phyloP scores from a whole-genome alignment of 495 filamentous ascomycete genomes.

The Neurospora hispaniola region DNA sequence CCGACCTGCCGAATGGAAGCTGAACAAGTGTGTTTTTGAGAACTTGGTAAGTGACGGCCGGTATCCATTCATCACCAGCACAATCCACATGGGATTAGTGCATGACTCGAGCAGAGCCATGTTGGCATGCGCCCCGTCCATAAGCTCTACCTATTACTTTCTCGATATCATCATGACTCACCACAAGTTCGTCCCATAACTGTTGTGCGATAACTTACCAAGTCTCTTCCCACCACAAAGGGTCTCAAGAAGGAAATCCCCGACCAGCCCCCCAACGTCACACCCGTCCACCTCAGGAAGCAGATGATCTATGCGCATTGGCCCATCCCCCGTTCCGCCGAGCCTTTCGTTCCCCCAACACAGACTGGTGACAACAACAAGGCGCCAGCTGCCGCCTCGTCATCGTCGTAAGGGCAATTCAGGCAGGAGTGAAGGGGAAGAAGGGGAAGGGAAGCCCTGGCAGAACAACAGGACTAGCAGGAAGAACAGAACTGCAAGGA shows the following conservation, averaged over 20 bases:
- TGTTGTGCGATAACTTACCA: not conserved
- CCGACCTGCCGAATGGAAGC: slow-evolving; percentile 60
- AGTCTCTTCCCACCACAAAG: slow-evolving; percentile 30
- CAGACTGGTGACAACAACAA: not conserved
- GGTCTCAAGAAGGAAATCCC: slow-evolving; percentile 87
- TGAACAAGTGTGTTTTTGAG: slow-evolving; percentile 90
- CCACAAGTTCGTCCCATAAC: not conserved
- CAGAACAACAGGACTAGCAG: slow-evolving; percentile 6
- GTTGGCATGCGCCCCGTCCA: not conserved
- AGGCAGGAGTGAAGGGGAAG: not conserved
- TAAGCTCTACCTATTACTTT: not conserved
- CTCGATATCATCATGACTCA: not conserved
- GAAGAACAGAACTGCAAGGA: slow-evolving; percentile 1
- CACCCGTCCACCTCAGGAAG: slow-evolving; percentile 72
- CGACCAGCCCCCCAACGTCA: slow-evolving; percentile 62
- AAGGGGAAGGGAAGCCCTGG: slow-evolving; percentile 7
- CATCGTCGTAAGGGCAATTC: not conserved
- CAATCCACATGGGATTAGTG: not conserved
- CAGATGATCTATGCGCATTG: slow-evolving; percentile 64
- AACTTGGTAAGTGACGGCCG: slow-evolving; percentile 60
- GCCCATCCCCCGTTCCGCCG: slow-evolving; percentile 27
- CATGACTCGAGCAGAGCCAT: not conserved
- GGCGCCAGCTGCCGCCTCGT: not conserved
- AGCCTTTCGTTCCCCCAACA: slow-evolving; percentile 25
- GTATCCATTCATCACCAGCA: not conserved